Base-by-base conservation (phyloP, 1,139 yeast species). In the Lizanozyma gosingica region DNA sequence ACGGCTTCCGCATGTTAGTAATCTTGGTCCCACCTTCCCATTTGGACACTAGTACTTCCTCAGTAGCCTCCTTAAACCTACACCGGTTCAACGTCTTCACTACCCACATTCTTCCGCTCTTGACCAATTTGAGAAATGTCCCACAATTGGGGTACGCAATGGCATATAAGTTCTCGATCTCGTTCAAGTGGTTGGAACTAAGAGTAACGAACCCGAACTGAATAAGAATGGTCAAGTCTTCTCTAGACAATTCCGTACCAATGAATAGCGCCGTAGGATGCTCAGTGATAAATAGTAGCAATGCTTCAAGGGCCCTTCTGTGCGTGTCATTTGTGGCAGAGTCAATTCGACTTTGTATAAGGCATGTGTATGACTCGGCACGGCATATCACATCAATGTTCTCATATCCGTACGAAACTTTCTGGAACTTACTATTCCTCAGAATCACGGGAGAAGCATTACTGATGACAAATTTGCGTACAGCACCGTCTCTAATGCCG, bases 91-190 rank as follows among this genome's bases (percentile, higher is more conserved):
- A 60, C 2, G 60, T 52, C 44, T 66, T 71, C 33, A 68, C 65
- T n/a, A 75, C 59, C 80, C 78, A 80, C 35, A 57, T 61, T 40
- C 77, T 65, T 16, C 71, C 76, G 33, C 62, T 48, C 54, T 66
- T 62, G 6, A 77, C 65, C 33, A 73, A 64, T 47, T 71, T 73
- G 40, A 76, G 62, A 45, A 62, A 75, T 0, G 75, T 67, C 2
- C 83, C 94, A 51, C 82, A 69, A 45, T 71, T 73, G 0, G 94
- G 94, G 18, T 76, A 65, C 2, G 84, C 65, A 2, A 83, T 55
- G 17, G 72, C 63, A 53, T 76, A 72, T 40, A 45, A 55, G 15
- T 52, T 62, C 34, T 56, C 74, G 34, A 71, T 68, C 40, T 73
- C 76, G 36, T 76, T 71, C 35, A 71, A 61, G 37, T 69, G 73